phyloP scores from a whole-genome alignment of 192 early-diverging fungal species.

The Backusella circina region DNA sequence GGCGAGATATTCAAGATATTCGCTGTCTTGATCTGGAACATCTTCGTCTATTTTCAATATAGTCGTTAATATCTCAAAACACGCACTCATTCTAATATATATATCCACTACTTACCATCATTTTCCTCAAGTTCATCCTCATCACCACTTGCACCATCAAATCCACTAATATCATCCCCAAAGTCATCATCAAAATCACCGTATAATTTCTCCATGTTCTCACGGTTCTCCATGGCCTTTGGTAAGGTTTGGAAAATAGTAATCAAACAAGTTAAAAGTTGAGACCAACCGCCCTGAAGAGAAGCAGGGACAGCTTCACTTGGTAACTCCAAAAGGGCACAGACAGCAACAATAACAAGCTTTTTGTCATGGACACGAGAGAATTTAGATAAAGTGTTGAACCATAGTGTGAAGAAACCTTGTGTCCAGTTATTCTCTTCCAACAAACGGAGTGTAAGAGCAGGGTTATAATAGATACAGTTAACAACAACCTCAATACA shows the following conservation, averaged over 20 bases:
- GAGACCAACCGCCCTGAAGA: constrained; percentile 70
- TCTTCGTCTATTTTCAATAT: constrained; percentile 41
- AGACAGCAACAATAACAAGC: constrained; percentile 80
- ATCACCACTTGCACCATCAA: constrained; percentile 57
- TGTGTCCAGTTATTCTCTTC: constrained; percentile 76
- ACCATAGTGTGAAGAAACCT: constrained; percentile 79
- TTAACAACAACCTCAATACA: constrained; percentile 83
- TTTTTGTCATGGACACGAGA: constrained; percentile 91
- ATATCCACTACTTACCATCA: constrained; percentile 8
- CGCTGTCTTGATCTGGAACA: constrained; percentile 57
- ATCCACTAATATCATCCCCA: constrained; percentile 25
- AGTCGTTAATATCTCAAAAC: not conserved
- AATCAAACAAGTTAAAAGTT: constrained; percentile 70
- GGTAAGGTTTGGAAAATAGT: constrained; percentile 75
- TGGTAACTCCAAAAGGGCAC: constrained; percentile 70
- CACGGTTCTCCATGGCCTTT: constrained; percentile 54
- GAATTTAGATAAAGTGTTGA: constrained; percentile 69
- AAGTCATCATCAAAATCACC: constrained; percentile 56
- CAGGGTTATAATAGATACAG: constrained; percentile 84
- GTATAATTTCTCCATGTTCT: constrained; percentile 50
- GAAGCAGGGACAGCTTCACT: constrained; percentile 64
- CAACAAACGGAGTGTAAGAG: constrained; percentile 66
- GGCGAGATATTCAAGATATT: constrained; percentile 60
- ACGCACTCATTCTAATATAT: not conserved
- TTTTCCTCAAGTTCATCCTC: constrained; percentile 44